Base-by-base conservation (phyloP, 768 basidiomycete species). In the Mycena vulgaris region DNA sequence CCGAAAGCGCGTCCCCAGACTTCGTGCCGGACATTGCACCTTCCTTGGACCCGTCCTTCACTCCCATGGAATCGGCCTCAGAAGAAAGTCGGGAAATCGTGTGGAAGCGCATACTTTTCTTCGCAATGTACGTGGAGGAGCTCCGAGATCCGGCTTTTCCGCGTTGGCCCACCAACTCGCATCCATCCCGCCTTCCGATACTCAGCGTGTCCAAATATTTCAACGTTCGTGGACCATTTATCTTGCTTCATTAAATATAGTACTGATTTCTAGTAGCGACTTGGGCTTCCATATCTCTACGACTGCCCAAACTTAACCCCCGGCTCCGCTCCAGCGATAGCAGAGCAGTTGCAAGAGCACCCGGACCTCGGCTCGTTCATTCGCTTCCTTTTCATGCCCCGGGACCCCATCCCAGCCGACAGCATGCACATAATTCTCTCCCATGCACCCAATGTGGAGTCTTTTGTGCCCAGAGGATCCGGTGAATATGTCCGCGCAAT, bases 141-240 rank as follows among this genome's bases (percentile, higher is more conserved):
- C 61, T 14, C 47, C 14, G 28, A 8, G 7, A 17, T 27, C 61
- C 30, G 8, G 8, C n/a, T 42, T n/a, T 25, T 27, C 14, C 23
- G 14, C 57, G 13, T 40, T 8, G 23, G 25, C n/a, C 23, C 25
- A 47, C 58, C 27, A 31, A 51, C 5, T 35, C 13, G 23, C 16
- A 25, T 17, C 49, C 61, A 1, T 62, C 61, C 6, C 52, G 27
- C 2, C 37, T 63, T 8, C 28, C 62, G 37, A 53, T 63, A 39
- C 27, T 63, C 2, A 10, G 11, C 5, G 62, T 63, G 1, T 63
- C 62, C 2, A 63, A 63, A 16, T 53, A 52, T 53, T 63, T 63
- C 35, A 52, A 63, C 21, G 62, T 63, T 6, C 35, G 62, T 63
- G 2, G 2, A 37, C 11, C n/a, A n/a, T 10, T 30, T n/a, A n/a